Evolutionary conservation across 306 rosid species (phyloP), one percentile per base, ranked within the genome.

Genomic region (Vigna radiata): DNA sequence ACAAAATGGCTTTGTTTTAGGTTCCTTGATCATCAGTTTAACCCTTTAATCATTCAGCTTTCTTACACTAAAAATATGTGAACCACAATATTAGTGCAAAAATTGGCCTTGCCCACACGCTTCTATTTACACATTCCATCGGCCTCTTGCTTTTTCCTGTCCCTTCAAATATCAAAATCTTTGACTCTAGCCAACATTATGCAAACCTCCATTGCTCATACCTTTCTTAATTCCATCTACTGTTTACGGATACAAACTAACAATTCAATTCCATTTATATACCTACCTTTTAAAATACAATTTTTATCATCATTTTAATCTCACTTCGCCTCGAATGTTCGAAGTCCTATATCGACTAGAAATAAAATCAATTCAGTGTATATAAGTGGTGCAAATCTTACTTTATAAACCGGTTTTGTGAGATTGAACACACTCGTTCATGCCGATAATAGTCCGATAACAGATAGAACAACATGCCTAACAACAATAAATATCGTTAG

Each of bases 11-110:
- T 65, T 75, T 71, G 60, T 82, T 81, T 85, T 13, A 68, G 76
- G 83, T 50, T 63, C 46, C 3, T 55, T 77, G 78, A 87, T 91
- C 60, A 87, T 87, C 86, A 65, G 84, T 31, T 80, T 72, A 72
- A 14, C 36, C 62, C 89, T 86, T 88, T 89, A 88, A 93, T 91
- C 80, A 91, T 91, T 85, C 70, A 74, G 66, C 87, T 82, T 85
- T 64, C 84, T 85, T 82, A 71, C 52, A 84, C 68, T 76, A 33
- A 61, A 73, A 11, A 41, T 55, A 21, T 55, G 2, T 41, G 33
- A 72, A 49, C 58, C 61, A 72, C 47, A 21, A 21, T 21, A 21
- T 21, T 21, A 15, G 39, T 17, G 25, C 5, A 31, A 69, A 50
- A 63, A 1, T 47, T 72, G 68, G 69, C 80, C 69, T 70, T 63